Evolutionary conservation across 768 basidiomycete genomes (phyloP), one percentile per base, ranked within the genome.

Genomic region (Porphyrellus cyaneotinctus): DNA sequence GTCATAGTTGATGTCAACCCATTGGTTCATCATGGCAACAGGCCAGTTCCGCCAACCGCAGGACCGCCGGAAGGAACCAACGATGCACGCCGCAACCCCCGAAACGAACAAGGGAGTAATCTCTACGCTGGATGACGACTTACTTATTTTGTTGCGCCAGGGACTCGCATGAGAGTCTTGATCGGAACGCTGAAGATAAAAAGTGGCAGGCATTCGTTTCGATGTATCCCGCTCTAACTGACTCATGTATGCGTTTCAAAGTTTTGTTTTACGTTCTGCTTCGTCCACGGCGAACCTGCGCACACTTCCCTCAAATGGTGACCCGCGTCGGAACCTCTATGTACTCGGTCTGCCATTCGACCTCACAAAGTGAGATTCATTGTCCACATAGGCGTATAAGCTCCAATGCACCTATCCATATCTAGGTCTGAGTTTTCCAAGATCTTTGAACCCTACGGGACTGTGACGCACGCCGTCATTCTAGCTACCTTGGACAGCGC

Each of bases 281-380:
- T 42, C 28, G 20, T 24, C 56, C 11, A 20, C 24, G n/a, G 33
- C 4, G 36, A 53, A 46, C 7, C 3, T 35, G 2, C 58, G 55
- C 10, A 36, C 43, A 58, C 65, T 54, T 58, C 58, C 47, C 56
- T 59, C 64, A 28, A 57, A 70, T 24, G 57, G 71, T 48, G 77
- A 83, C 59, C 17, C 33, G 37, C 86, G 89, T 47, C 79, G 89
- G 52, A 92, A 92, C 64, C 80, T 92, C 37, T 92, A 92, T 58
- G 88, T 91, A 36, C 82, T 92, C 24, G 90, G 89, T 14, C 69
- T 92, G 47, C 90, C 90, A 7, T 91, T 91, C 61, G 84, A 87
- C 60, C 75, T 91, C 31, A 84, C 84, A 17, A 87, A 89, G 89
- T 89, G 61, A 48, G 78, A 63, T 46, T 17, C 33, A 30, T 45